Evolutionary conservation across 305 asterid genomes (phyloP).

Genomic region (Salvia sclarea): DNA sequence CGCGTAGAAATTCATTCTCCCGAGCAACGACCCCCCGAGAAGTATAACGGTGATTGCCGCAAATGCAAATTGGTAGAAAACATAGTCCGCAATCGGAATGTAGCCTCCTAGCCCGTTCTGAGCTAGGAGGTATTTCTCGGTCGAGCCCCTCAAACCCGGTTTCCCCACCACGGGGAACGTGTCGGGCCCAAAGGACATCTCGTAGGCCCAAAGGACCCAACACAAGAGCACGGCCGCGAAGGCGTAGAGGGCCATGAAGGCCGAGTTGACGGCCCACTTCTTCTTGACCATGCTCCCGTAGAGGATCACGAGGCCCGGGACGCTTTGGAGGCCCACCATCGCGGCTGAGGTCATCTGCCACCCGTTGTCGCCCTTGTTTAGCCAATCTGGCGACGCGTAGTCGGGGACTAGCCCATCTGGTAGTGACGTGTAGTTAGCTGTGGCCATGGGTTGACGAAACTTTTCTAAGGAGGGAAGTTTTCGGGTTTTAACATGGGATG

Average conservation of each 20-base stretch:
- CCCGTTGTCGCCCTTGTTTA: conserved; percentile 65
- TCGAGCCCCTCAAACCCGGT: conserved; percentile 37
- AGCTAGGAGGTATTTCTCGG: conserved; percentile 28
- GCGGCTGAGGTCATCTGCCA: conserved; percentile 62
- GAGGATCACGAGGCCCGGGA: conserved; percentile 64
- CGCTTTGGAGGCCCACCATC: conserved; percentile 68
- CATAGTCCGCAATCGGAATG: conserved; percentile 43
- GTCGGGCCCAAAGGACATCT: conserved; percentile 51
- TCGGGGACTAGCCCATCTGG: conserved; percentile 36
- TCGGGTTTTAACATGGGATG: neutral
- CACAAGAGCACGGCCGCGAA: conserved; percentile 55
- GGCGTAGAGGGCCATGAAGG: conserved; percentile 66
- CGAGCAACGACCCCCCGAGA: conserved; percentile 52
- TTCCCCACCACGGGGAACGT: conserved; percentile 40
- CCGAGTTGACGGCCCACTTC: conserved; percentile 64
- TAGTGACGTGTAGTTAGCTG: neutral
- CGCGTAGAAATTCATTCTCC: conserved; percentile 56
- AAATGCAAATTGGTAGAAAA: conserved; percentile 53
- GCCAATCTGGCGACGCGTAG: conserved; percentile 48
- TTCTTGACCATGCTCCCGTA: conserved; percentile 73
- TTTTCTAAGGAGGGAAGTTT: conserved; percentile 2
- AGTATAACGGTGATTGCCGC: conserved; percentile 52
- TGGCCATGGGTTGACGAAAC: conserved; percentile 3
- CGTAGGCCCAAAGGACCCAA: conserved; percentile 65
- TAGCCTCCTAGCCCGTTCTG: conserved; percentile 18